phyloP scores from a whole-genome alignment of 1,139 yeast species.

The Hyphopichia wangnamkhiaoensis region DNA sequence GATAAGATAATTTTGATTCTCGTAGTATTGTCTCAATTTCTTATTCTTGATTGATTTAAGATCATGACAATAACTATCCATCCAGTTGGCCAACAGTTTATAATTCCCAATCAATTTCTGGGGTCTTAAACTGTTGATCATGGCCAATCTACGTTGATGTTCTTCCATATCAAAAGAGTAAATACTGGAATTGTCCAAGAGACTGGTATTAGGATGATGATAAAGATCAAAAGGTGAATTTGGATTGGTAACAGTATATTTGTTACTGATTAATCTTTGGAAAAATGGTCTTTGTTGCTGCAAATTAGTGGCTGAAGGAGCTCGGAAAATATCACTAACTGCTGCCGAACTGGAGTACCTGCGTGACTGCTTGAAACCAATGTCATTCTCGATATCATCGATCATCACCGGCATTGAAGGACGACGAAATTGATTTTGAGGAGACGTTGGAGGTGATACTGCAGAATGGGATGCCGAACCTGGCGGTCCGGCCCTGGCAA shows the following conservation, averaged over 20 bases:
- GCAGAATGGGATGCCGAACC: background rate
- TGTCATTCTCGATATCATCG: background rate
- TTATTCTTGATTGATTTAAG: slow-evolving; percentile 21
- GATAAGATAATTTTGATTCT: slow-evolving; percentile 59
- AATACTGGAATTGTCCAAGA: slow-evolving; percentile 17
- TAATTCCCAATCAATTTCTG: slow-evolving; percentile 57
- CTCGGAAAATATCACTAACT: slow-evolving; percentile 1
- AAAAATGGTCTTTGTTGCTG: slow-evolving; percentile 21
- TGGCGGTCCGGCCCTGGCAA: background rate
- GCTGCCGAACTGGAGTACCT: slow-evolving; percentile 1
- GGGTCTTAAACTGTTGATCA: slow-evolving; percentile 40
- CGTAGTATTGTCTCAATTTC: slow-evolving; percentile 37
- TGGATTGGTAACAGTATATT: slow-evolving; percentile 35
- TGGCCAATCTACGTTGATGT: slow-evolving; percentile 23
- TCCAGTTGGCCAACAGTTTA: slow-evolving; percentile 52
- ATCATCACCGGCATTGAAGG: background rate
- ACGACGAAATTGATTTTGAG: background rate
- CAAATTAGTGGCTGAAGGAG: background rate
- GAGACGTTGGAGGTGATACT: background rate
- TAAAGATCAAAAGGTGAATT: slow-evolving; percentile 18
- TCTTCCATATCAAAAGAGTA: slow-evolving; percentile 23
- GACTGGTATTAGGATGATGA: slow-evolving; percentile 7
- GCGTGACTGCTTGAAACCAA: background rate
- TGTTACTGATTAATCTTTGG: slow-evolving; percentile 29
- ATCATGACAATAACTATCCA: slow-evolving; percentile 24